Evolutionary conservation across 179 eudicot species (phyloP), one percentile per base, ranked within the genome.

Genomic region (Drosera spatulata): DNA sequence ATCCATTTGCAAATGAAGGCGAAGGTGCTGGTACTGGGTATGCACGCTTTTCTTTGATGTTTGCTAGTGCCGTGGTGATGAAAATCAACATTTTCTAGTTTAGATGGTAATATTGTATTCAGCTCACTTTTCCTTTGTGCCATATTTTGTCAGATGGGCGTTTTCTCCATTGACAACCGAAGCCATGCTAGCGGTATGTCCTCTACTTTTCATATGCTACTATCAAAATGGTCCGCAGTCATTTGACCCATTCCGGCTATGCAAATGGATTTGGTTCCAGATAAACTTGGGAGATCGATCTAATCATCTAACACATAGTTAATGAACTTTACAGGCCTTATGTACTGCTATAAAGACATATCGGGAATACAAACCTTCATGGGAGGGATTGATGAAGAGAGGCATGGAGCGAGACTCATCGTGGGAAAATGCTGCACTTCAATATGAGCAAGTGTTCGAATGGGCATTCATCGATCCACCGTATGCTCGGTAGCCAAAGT

Each of bases 11-110:
- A 39, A 44, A 37, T 10, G 96, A 85, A 70, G 85, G 85, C 33
- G 61, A 14, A 40, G 97, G 97, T 58, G 76, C 80, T 61, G 99
- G 99, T 33, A 94, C 96, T 7, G 99, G 99, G 99, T 93, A 89
- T 51, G 93, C 65, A 11, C 43, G 33, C 45, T 53, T 39, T 41
- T 58, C 7, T 11, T 8, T 33, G 10, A 40, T 6, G 56, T 3
- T 39, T 54, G 47, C 41, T 22, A 10, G 10, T 2, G 6, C 9
- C 6, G 4, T 11, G 9, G 6, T 41, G 22, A n/a, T 41, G 61
- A 50, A 50, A 4, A 10, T 50, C 13, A 1, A 50, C 4, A 5
- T 50, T 50, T 50, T 50, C 53, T 22, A n/a, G 33, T 22, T 22
- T 22, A 22, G 33, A 22, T 22, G 33, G 33, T 22, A 22, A 22